Evolutionary conservation across 1,139 yeast species (phyloP), one percentile per base, ranked within the genome.

Genomic region (Yamadazyma dendronema): DNA sequence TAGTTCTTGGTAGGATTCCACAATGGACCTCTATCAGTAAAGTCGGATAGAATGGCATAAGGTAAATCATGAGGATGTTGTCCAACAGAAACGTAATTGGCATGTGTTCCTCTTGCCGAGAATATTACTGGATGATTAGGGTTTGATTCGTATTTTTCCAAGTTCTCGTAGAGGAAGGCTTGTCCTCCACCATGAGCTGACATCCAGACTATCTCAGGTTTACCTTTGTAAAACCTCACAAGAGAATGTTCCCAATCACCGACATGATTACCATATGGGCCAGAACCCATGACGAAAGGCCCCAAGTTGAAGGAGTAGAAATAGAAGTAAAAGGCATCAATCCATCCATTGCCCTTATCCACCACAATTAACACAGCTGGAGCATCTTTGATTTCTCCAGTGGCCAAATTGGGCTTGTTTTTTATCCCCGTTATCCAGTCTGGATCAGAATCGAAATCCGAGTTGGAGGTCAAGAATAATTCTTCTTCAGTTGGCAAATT

Each of bases 231-330:
- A 57, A 86, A 92, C 24, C 98, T 68, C 10, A 89, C 94, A 29
- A 92, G 64, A 3, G 95, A 81, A 58, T 92, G 98, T 52, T 92
- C 98, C 98, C 98, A 92, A 63, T 92, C 98, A 4, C 97, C 98
- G 23, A 92, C 81, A 54, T 92, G 98, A 55, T 90, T 86, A 0
- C 98, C 98, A 65, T 84, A 92, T 0, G 98, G 98, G 0, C 98
- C 98, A 28, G 79, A 77, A 3, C 97, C 97, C 97, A 90, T 90
- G 11, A 92, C 97, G 61, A 81, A 92, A 0, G 98, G 97, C 0
- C 98, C 98, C 49, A 87, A 67, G 54, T 92, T 92, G 65, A 90
- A 92, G 1, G 96, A 85, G 56, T 92, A 92, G 55, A 92, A 92
- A 59, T 87, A 90, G 59, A 92, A 92, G 97, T 97, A 92, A 56